A percentile compares a stretch with the other conserved stretches of the same genome.
phyloP scores from a whole-genome alignment of 805 yeast species.

The Lipomyces yamanashiensis region DNA sequence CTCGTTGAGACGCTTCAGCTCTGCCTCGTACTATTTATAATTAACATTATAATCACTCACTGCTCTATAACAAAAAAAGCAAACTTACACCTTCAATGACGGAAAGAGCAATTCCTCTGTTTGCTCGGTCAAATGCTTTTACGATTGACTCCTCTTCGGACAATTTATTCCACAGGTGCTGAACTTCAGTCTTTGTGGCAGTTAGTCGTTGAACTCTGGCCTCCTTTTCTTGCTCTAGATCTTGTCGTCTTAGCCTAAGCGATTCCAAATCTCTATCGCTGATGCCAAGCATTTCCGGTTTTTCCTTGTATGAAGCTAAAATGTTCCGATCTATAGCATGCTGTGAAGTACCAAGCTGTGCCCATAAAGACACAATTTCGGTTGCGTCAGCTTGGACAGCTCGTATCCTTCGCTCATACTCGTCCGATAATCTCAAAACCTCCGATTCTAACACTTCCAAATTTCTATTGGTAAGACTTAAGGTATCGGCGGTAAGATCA shows the following conservation, averaged over 20 bases:
- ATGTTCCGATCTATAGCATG: constrained; percentile 40
- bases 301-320: constrained; percentile 33
- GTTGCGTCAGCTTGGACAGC: constrained; percentile 37
- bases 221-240: constrained; percentile 48
- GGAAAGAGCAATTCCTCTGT: constrained; percentile 43
- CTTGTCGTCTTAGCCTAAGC: constrained; percentile 34
- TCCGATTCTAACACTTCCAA: constrained; percentile 40
- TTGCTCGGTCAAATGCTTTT: constrained; percentile 49
- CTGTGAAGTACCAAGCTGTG: constrained; percentile 44
- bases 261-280: constrained; percentile 42
- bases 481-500: constrained; percentile 31
- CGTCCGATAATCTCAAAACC: constrained; percentile 38
- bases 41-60: no score
- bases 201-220: constrained; percentile 43
- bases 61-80: neutral
- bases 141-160: constrained; percentile 53
- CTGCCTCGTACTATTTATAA: constrained; percentile 50
- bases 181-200: constrained; percentile 50
- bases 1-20: constrained; percentile 60
- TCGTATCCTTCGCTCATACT: constrained; percentile 35
- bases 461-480: constrained; percentile 38
- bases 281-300: constrained; percentile 41
- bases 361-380: constrained; percentile 43
- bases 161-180: constrained; percentile 60
- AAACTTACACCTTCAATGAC: constrained; percentile 34